A percentile compares a stretch with the other conserved stretches of the same genome.
Conservation (phyloP, 192 early-diverging fungal species). For the Mortierella alpina region DNA sequence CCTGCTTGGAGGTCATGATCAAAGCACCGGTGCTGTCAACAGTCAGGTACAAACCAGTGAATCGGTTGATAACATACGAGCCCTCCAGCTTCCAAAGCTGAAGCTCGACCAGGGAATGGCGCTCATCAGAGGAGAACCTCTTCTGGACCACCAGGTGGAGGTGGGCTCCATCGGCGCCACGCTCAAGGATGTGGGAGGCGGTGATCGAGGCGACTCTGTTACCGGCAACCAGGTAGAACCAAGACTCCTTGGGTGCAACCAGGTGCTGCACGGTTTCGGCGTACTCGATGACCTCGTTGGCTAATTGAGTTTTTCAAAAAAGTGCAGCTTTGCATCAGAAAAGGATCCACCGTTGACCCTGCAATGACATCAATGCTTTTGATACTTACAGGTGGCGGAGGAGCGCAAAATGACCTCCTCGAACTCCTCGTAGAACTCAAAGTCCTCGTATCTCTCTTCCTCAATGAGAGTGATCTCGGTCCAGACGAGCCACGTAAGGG, state of each 20-base stretch:
- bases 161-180: slow-evolving; percentile 26
- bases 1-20: slow-evolving; percentile 31
- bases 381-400: slow-evolving; percentile 1
- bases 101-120: slow-evolving; percentile 41
- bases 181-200: slow-evolving; percentile 23
- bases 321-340: neutral
- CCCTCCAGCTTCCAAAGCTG: slow-evolving; percentile 51
- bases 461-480: slow-evolving; percentile 29
- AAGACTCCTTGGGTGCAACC: slow-evolving; percentile 28
- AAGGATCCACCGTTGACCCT: neutral
- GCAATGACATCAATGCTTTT: neutral
- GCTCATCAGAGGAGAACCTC: slow-evolving; percentile 32
- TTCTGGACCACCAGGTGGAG: slow-evolving; percentile 30
- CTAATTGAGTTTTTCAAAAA: neutral
- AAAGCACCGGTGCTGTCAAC: slow-evolving; percentile 9
- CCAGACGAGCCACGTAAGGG: slow-evolving; percentile 41
- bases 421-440: slow-evolving; percentile 48
- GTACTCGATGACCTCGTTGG: slow-evolving; percentile 36
- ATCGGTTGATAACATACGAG: slow-evolving; percentile 44
- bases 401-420: slow-evolving; percentile 47
- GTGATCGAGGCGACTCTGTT: slow-evolving; percentile 38
- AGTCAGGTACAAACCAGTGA: slow-evolving; percentile 44
- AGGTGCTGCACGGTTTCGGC: slow-evolving; percentile 36
- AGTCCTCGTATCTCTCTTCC: slow-evolving; percentile 26
- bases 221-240: slow-evolving; percentile 49